A percentile compares a stretch with the other conserved stretches of the same genome.
Evolutionary conservation across 306 rosid species (phyloP).

Genomic region (Abrus precatorius): DNA sequence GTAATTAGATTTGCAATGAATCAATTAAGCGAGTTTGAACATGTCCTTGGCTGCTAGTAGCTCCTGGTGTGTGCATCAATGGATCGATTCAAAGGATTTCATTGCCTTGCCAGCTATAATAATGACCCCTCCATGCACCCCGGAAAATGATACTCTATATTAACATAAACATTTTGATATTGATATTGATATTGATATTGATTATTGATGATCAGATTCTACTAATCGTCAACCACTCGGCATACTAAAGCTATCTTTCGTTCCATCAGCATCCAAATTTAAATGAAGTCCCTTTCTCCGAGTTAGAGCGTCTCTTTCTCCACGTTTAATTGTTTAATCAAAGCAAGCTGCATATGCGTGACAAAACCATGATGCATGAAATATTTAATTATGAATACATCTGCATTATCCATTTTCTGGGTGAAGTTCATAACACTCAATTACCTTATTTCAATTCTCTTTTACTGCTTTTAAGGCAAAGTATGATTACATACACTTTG

Average conservation of each 20-base stretch:
- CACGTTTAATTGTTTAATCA: constrained; percentile 5
- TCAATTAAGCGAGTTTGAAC: background rate
- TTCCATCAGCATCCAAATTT: constrained; percentile 19
- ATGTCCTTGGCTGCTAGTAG: too few relatives aligned
- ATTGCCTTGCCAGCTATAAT: background rate
- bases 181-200: background rate
- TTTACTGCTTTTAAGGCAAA: too few relatives aligned
- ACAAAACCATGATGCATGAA: background rate
- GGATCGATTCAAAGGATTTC: background rate
- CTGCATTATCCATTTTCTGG: background rate
- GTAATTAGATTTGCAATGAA: too few relatives aligned
- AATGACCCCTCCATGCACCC: background rate
- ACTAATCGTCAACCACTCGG: background rate
- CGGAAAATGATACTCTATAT: background rate
- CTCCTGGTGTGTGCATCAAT: background rate
- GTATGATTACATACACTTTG: too few relatives aligned
- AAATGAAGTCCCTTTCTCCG: constrained; percentile 9
- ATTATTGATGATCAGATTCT: background rate
- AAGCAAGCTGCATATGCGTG: background rate
- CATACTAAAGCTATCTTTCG: background rate
- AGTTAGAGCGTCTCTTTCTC: constrained; percentile 27
- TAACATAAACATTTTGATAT: background rate
- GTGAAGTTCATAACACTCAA: background rate
- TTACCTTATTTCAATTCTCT: too few relatives aligned
- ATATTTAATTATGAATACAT: background rate